These are phyloP conservation scores for Pichia sp. DNA, from an alignment of 1,139 yeast genomes.

Conservation along the genomic window DNA sequence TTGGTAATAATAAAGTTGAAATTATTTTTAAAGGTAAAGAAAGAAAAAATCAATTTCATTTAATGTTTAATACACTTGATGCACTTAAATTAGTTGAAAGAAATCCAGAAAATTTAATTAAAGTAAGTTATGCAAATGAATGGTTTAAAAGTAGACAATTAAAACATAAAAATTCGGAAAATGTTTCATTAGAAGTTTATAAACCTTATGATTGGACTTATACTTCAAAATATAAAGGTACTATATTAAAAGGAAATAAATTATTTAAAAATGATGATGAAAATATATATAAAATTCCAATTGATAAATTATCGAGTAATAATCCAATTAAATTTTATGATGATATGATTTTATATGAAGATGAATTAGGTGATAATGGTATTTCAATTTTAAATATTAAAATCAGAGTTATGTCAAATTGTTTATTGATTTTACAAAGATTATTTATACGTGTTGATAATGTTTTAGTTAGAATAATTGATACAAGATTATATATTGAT, in stretches of 20 bases:
- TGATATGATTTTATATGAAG: slow-evolving; percentile 84
- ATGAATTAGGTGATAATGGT: slow-evolving; percentile 95
- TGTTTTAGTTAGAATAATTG: slow-evolving; percentile 77
- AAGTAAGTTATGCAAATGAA: slow-evolving; percentile 83
- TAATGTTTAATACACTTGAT: slow-evolving; percentile 70
- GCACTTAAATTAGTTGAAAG: slow-evolving; percentile 64
- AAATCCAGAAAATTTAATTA: slow-evolving; percentile 41
- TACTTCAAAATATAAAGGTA: slow-evolving; percentile 72
- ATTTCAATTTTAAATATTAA: slow-evolving; percentile 71
- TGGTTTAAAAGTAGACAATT: slow-evolving; percentile 69
- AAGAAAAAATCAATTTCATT: slow-evolving; percentile 23
- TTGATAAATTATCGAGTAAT: slow-evolving; percentile 56
- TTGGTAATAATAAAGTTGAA: slow-evolving; percentile 77
- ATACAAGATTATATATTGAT: slow-evolving; percentile 78
- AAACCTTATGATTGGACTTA: slow-evolving; percentile 98
- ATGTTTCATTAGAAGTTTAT: slow-evolving; percentile 45
- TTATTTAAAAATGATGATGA: slow-evolving; percentile 16
- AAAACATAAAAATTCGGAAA: slow-evolving; percentile 25
- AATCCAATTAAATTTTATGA: slow-evolving; percentile 89
- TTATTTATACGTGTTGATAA: slow-evolving; percentile 85
- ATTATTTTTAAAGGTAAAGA: slow-evolving; percentile 24
- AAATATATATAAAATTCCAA: slow-evolving; percentile 48
- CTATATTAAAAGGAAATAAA: slow-evolving; percentile 23
- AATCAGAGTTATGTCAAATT: slow-evolving; percentile 82
- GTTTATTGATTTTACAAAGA: slow-evolving; percentile 66